These are phyloP conservation scores for Sarocladiaceae sp. DNA, from an alignment of 2,329 filamentous ascomycete genomes.

Conservation along the genomic window DNA sequence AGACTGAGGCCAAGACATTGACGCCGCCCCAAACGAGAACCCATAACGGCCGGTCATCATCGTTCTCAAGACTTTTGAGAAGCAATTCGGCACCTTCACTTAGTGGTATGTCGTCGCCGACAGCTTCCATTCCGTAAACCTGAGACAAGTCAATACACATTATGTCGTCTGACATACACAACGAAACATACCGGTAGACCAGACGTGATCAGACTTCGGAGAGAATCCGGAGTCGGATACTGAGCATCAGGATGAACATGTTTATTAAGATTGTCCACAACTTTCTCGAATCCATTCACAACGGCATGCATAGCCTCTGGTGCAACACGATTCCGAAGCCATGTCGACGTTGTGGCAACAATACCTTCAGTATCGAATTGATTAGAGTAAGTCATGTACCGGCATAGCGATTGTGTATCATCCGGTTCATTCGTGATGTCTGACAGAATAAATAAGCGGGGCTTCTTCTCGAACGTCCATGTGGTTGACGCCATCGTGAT, in stretches of 20 bases:
- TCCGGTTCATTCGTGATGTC: conserved; percentile 44
- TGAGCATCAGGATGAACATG: conserved; percentile 39
- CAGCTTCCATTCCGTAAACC: conserved; percentile 29
- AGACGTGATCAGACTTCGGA: conserved; percentile 29
- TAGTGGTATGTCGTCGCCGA: conserved; percentile 24
- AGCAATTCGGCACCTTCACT: conserved; percentile 39
- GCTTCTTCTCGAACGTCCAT: conserved; percentile 19
- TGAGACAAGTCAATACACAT: conserved; percentile 25
- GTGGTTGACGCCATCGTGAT: background rate
- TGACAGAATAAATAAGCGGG: conserved; percentile 34
- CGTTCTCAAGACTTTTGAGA: conserved; percentile 21
- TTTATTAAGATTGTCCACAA: conserved; percentile 41
- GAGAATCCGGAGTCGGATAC: conserved; percentile 34
- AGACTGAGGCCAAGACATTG: conserved; percentile 46
- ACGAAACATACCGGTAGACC: conserved; percentile 28
- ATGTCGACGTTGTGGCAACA: conserved; percentile 41
- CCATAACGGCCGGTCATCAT: conserved; percentile 39
- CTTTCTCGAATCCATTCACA: conserved; percentile 37
- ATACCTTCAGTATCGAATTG: conserved; percentile 41
- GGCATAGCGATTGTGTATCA: conserved; percentile 38
- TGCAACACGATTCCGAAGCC: conserved; percentile 35
- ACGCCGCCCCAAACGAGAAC: conserved; percentile 50
- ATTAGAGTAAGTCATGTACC: conserved; percentile 41
- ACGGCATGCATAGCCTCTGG: conserved; percentile 22
- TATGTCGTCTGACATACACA: background rate